Conservation (phyloP, 371 early-diverging fungal species). For the Coemansia sp. region DNA sequence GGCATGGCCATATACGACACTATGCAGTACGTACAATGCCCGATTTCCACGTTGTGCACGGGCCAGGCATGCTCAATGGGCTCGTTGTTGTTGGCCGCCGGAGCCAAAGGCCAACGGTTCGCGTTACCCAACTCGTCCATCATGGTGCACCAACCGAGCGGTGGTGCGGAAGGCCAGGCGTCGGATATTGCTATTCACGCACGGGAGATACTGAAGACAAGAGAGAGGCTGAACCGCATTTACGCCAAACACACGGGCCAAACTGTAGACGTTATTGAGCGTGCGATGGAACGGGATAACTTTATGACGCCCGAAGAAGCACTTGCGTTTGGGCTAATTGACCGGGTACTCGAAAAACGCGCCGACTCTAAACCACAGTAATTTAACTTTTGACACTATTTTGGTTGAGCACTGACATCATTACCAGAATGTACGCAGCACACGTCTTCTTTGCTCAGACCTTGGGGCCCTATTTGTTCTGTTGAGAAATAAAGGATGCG, state of each 20-base stretch:
- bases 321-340: slow-evolving; percentile 87
- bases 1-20: slow-evolving; percentile 95
- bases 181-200: slow-evolving; percentile 97
- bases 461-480: no score
- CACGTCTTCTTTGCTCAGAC: no score
- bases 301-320: slow-evolving; percentile 95
- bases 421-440: no score
- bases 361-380: not conserved
- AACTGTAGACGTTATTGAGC: slow-evolving; percentile 75
- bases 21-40: slow-evolving; percentile 82
- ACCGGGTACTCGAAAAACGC: slow-evolving; percentile 74
- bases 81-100: slow-evolving; percentile 87
- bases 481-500: no score
- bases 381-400: not conserved
- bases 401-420: not conserved
- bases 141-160: slow-evolving; percentile 97
- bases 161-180: slow-evolving; percentile 96
- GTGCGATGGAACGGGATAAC: slow-evolving; percentile 89
- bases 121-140: slow-evolving; percentile 90
- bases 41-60: slow-evolving; percentile 91
- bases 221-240: slow-evolving; percentile 83
- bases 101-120: slow-evolving; percentile 83
- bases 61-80: slow-evolving; percentile 99
- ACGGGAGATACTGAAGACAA: slow-evolving; percentile 85
- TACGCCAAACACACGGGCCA: slow-evolving; percentile 86